Evolutionary conservation across 2,329 filamentous ascomycete genomes (phyloP).

Genomic region (Calonectria leucothoes): DNA sequence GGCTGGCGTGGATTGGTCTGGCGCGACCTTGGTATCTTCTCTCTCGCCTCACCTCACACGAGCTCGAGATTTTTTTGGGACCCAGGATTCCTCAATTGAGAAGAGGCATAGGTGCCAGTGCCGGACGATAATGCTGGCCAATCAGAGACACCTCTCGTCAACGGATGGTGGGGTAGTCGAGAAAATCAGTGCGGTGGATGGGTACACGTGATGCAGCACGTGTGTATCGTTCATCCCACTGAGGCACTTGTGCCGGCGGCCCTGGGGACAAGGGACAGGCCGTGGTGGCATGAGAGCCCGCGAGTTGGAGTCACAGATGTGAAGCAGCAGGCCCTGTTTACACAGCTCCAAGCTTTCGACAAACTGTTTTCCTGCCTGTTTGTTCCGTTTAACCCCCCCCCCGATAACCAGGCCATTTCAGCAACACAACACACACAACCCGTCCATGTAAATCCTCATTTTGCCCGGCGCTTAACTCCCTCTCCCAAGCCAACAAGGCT

Average conservation of each 20-base stretch:
- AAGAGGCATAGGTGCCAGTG: conserved; percentile 32
- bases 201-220: not conserved
- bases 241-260: not conserved
- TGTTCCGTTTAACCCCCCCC: not conserved
- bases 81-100: conserved; percentile 42
- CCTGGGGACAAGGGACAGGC: not conserved
- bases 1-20: conserved; percentile 18
- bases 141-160: conserved; percentile 25
- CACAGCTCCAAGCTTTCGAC: not conserved
- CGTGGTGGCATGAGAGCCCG: not conserved
- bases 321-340: not conserved
- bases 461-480: not conserved
- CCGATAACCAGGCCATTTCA: not conserved
- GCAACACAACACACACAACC: not conserved
- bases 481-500: not conserved
- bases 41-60: conserved; percentile 39
- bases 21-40: conserved; percentile 23
- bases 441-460: not conserved
- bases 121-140: conserved; percentile 14
- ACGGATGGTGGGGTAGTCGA: not conserved
- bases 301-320: not conserved
- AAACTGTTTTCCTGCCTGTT: not conserved
- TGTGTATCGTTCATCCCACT: not conserved
- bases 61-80: conserved; percentile 49
- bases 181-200: not conserved